Percentiles rank a stretch among this genome's conserved stretches.
Evolutionary conservation across 495 filamentous ascomycete species (phyloP).

Genomic region (Diplogelasinospora grovesii): DNA sequence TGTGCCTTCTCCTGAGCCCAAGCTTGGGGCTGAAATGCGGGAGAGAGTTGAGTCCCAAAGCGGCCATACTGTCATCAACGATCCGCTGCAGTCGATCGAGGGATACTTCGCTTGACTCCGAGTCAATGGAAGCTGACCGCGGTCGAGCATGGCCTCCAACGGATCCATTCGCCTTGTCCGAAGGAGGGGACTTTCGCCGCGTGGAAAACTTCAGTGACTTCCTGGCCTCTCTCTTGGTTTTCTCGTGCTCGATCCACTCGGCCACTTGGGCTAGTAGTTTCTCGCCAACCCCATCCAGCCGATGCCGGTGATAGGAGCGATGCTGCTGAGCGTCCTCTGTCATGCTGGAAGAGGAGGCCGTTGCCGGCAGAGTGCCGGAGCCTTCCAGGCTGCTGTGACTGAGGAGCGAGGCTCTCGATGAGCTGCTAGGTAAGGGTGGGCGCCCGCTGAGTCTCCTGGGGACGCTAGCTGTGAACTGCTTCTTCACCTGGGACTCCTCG

Average conservation of each 20-base stretch:
- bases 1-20: conserved; percentile 25
- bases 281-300: conserved; percentile 35
- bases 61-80: conserved; percentile 51
- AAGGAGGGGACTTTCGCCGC: conserved; percentile 24
- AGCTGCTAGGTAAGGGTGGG: conserved; percentile 21
- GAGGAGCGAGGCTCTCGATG: conserved; percentile 33
- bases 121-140: conserved; percentile 39
- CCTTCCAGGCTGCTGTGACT: conserved; percentile 29
- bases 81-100: conserved; percentile 67
- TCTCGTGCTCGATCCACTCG: conserved; percentile 76
- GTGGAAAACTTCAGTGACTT: conserved; percentile 33
- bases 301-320: conserved; percentile 28
- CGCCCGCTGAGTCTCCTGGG: conserved; percentile 37
- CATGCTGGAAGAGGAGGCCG: conserved; percentile 18
- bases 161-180: conserved; percentile 13
- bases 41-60: conserved; percentile 33
- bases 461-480: conserved; percentile 37
- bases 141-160: conserved; percentile 11
- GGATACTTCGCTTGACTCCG: conserved; percentile 54
- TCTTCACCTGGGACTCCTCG: conserved; percentile 37
- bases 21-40: conserved; percentile 28
- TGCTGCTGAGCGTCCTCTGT: conserved; percentile 25
- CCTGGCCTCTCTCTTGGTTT: conserved; percentile 51
- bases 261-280: conserved; percentile 63
- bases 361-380: conserved; percentile 11